A percentile compares a stretch with the other conserved stretches of the same genome.
phyloP scores from a whole-genome alignment of 257 asterid species.

The Thymus mandschuricus region DNA sequence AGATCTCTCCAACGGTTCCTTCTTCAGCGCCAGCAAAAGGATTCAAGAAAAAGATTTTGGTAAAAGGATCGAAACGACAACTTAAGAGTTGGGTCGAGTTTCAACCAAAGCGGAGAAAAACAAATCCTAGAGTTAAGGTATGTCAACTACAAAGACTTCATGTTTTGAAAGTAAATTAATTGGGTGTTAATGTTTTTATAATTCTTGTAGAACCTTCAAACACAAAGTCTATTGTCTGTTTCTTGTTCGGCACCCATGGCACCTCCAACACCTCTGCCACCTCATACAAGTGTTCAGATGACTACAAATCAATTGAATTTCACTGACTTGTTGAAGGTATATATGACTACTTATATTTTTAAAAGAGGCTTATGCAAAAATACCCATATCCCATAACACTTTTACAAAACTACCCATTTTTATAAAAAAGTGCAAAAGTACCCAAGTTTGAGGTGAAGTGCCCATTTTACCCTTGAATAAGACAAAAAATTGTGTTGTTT shows the following conservation, averaged over 20 bases:
- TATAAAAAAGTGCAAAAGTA: no score
- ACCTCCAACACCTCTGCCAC: neutral
- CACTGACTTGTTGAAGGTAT: neutral
- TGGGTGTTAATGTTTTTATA: neutral
- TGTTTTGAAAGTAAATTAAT: neutral
- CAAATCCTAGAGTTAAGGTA: neutral
- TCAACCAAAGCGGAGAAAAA: neutral
- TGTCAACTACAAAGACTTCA: neutral
- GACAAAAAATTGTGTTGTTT: no score
- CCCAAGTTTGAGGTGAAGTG: no score
- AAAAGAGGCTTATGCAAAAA: neutral
- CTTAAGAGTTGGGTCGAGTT: constrained; percentile 5
- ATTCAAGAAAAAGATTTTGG: neutral
- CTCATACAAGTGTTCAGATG: neutral
- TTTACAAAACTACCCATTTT: no score
- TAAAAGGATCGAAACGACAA: neutral
- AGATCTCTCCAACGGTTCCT: neutral
- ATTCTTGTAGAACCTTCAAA: neutral
- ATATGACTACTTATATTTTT: neutral
- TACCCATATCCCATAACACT: no score
- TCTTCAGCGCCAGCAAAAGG: neutral
- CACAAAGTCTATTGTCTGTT: neutral
- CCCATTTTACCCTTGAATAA: no score
- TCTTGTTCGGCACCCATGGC: neutral
- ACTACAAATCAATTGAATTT: neutral